Conservation (phyloP, 2,329 filamentous ascomycete species). For the Xylaria sp. region DNA sequence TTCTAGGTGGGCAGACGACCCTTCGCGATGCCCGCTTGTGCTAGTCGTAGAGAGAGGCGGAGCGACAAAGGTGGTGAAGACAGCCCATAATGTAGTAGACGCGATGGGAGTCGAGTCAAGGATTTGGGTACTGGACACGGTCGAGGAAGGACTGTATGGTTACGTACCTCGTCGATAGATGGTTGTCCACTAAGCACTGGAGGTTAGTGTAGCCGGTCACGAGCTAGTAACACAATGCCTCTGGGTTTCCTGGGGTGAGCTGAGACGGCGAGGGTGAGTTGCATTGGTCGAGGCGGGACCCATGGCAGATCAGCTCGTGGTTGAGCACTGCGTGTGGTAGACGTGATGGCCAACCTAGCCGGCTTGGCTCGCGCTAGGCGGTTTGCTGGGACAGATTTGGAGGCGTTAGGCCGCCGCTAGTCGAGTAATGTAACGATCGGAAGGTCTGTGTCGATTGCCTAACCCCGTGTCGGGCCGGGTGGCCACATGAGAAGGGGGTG, state of each 20-base stretch:
- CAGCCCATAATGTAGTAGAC: neutral
- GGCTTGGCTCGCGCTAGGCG: slow-evolving; percentile 32
- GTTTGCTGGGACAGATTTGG: slow-evolving; percentile 36
- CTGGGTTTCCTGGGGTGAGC: slow-evolving; percentile 27
- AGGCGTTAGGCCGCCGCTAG: slow-evolving; percentile 30
- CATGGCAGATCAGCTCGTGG: slow-evolving; percentile 39
- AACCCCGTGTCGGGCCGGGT: slow-evolving; percentile 13
- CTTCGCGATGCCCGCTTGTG: neutral
- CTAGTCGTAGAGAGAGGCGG: neutral
- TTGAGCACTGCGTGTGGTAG: slow-evolving; percentile 28
- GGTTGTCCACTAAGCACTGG: no score
- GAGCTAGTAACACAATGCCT: slow-evolving; percentile 34
- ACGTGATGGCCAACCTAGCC: slow-evolving; percentile 30
- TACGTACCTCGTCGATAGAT: neutral
- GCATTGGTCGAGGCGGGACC: slow-evolving; percentile 35
- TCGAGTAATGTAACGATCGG: slow-evolving; percentile 29
- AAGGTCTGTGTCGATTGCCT: slow-evolving; percentile 7
- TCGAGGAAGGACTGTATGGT: no score
- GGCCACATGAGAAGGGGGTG: neutral
- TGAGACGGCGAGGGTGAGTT: slow-evolving; percentile 30
- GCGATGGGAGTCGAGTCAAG: neutral
- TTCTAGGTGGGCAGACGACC: neutral
- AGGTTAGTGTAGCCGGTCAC: slow-evolving; percentile 20
- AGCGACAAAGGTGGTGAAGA: neutral
- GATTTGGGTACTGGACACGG: no score